These are phyloP conservation scores for Talaromyces sp. DNA, from an alignment of 2,329 filamentous ascomycete genomes.

Conservation along the genomic window DNA sequence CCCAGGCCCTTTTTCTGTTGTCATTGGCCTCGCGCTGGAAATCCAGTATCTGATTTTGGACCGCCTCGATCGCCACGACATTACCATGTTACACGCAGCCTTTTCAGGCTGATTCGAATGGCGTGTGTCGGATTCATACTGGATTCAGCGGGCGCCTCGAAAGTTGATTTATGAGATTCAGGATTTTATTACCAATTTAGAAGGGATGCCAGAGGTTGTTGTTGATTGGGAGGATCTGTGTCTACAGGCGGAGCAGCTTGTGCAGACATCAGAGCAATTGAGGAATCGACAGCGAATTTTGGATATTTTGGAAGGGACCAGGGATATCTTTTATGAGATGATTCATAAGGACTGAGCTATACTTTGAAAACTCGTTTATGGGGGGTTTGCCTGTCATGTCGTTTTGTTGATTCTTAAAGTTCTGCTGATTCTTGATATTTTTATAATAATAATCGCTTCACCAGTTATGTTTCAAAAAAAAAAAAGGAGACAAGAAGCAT, in stretches of 20 bases:
- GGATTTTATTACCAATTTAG: not conserved
- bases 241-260: not conserved
- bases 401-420: too few relatives aligned
- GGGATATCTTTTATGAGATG: not conserved
- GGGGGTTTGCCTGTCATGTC: too few relatives aligned
- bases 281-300: not conserved
- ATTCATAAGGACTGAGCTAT: not conserved
- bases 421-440: too few relatives aligned
- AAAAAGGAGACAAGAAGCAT: too few relatives aligned
- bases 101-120: not conserved
- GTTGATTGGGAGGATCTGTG: not conserved
- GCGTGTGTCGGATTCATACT: not conserved
- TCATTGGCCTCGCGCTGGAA: not conserved
- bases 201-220: too few relatives aligned
- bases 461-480: too few relatives aligned
- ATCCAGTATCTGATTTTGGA: constrained; percentile 6
- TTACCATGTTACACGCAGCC: not conserved
- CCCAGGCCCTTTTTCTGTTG: not conserved
- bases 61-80: not conserved
- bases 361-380: too few relatives aligned
- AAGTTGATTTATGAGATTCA: not conserved
- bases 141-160: not conserved
- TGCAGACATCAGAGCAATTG: not conserved
- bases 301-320: not conserved
- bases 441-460: too few relatives aligned